Evolutionary conservation across 495 filamentous ascomycete species (phyloP), one percentile per base, ranked within the genome.

Genomic region (Penicillium riverlandense): DNA sequence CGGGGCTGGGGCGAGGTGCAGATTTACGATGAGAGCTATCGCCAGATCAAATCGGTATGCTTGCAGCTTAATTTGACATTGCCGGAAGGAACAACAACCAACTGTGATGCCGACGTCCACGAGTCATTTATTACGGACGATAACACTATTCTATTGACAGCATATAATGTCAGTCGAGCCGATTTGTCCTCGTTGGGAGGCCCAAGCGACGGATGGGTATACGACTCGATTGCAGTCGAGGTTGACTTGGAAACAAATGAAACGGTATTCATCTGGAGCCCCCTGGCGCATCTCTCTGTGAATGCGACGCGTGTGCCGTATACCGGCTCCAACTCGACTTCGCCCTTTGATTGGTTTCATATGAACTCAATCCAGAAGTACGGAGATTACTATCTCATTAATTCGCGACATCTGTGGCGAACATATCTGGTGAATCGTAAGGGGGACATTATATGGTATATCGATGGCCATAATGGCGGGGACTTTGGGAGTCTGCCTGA

Each of bases 121-220:
- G 66, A 71, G 38, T 57, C 57, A 3, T 57, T 43, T 12, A 54
- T 67, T 34, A 65, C 62, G 4, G 40, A 50, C 22, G 55, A 68
- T 13, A 50, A 67, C 34, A 76, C 69, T 0, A 63, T 70, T 8
- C 51, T 75, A 6, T 65, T 73, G 12, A 63, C 65, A 11, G 58
- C 69, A 14, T 73, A 73, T 41, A 62, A 72, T 35, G 57, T 53
- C 7, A 65, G 65, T 22, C 49, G 47, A 7, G 50, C 61, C 13
- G 66, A 74, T 42, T 45, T 71, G 15, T 62, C 56, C 0, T 48
- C 56, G 3, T 52, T 65, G 38, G 70, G 67, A n/a, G 65, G 55
- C 7, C 61, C 54, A 7, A 35, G 38, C 2, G 52, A 67, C 40
- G 69, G 70, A 33, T 72, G 66, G 65, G 61, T 73, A 12, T 57